phyloP scores from a whole-genome alignment of 345 rosid genomes.

The Brassica juncea region DNA sequence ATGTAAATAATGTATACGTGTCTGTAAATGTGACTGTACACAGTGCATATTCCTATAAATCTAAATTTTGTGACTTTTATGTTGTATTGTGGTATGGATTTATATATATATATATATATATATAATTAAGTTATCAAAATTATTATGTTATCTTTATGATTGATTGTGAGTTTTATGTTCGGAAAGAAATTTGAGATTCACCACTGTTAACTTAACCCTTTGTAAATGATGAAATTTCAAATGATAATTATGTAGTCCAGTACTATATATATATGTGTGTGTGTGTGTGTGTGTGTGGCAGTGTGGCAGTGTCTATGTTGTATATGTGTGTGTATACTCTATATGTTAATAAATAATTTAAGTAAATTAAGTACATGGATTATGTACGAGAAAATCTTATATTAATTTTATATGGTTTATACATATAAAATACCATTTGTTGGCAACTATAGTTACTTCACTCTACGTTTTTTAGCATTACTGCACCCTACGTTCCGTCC shows the following conservation, averaged over 20 bases:
- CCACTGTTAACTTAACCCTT: not conserved
- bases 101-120: too few relatives aligned
- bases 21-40: slow-evolving; percentile 10
- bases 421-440: not conserved
- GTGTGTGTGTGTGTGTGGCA: too few relatives aligned
- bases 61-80: not conserved
- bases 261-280: not conserved
- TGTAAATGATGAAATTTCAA: not conserved
- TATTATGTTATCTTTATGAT: not conserved
- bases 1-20: not conserved
- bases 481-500: not conserved
- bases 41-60: slow-evolving; percentile 9
- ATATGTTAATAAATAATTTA: not conserved
- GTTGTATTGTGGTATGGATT: not conserved
- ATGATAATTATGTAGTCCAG: not conserved
- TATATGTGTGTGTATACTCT: not conserved
- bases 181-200: not conserved
- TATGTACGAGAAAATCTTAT: not conserved
- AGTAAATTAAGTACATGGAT: not conserved
- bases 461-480: not conserved
- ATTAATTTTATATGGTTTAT: not conserved
- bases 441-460: not conserved
- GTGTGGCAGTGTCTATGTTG: not conserved
- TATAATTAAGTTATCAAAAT: not conserved
- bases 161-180: slow-evolving; percentile 1